These are phyloP conservation scores for Dothistroma septosporum DNA, from an alignment of 2,329 filamentous ascomycete genomes.

Conservation along the genomic window DNA sequence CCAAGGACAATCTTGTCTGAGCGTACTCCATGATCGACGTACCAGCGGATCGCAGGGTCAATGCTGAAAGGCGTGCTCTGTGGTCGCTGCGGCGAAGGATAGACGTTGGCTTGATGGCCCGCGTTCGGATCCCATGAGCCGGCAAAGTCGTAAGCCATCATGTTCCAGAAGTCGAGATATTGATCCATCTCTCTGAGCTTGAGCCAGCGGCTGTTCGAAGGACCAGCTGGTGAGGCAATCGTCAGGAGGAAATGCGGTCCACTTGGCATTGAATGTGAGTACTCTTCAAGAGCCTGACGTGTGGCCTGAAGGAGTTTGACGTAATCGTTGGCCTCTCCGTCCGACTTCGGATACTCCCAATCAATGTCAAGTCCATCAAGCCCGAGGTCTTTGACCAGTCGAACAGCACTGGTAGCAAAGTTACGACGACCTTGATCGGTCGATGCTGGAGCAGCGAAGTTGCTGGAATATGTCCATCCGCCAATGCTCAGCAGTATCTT, in stretches of 20 bases:
- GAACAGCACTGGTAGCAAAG: slow-evolving; percentile 69
- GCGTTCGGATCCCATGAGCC: slow-evolving; percentile 71
- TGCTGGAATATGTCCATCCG: slow-evolving; percentile 73
- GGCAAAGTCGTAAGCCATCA: slow-evolving; percentile 56
- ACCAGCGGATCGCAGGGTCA: slow-evolving; percentile 65
- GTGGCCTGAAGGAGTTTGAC: slow-evolving; percentile 39
- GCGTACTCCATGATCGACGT: slow-evolving; percentile 58
- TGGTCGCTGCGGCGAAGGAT: slow-evolving; percentile 54
- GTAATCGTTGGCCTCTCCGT: slow-evolving; percentile 40
- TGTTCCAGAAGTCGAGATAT: slow-evolving; percentile 48
- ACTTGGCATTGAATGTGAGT: slow-evolving; percentile 34
- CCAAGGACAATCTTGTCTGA: slow-evolving; percentile 76
- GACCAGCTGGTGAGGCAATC: slow-evolving; percentile 44
- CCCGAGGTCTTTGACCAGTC: slow-evolving; percentile 73
- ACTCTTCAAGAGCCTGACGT: slow-evolving; percentile 39
- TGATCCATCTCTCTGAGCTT: slow-evolving; percentile 40
- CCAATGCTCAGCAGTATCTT: slow-evolving; percentile 81
- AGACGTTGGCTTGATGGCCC: slow-evolving; percentile 80
- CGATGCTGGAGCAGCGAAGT: slow-evolving; percentile 67
- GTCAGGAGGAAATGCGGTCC: slow-evolving; percentile 42
- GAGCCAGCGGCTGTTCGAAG: slow-evolving; percentile 42
- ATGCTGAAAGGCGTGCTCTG: slow-evolving; percentile 74
- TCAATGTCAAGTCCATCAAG: slow-evolving; percentile 55
- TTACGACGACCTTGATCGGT: slow-evolving; percentile 57
- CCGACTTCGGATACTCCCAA: slow-evolving; percentile 47